phyloP scores from a whole-genome alignment of 208 protist species.

The Trypanosoma brucei region DNA sequence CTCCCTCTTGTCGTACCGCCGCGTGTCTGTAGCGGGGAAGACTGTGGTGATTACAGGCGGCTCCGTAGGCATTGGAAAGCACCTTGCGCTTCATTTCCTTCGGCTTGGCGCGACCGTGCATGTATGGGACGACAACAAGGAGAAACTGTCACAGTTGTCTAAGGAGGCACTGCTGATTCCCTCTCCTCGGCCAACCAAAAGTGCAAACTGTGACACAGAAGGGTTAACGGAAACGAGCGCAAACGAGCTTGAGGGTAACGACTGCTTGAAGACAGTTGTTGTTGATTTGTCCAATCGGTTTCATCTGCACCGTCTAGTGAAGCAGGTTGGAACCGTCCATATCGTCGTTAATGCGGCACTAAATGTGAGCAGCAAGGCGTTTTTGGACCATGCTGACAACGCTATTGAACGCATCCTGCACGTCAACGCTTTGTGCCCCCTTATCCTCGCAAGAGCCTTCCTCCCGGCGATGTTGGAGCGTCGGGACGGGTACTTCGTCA shows the following conservation, averaged over 20 bases:
- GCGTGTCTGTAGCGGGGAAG: constrained; percentile 30
- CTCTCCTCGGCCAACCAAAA: no score
- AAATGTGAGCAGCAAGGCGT: constrained; percentile 15
- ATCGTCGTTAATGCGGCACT: constrained; percentile 48
- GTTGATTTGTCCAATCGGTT: constrained; percentile 44
- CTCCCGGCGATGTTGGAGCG: constrained; percentile 30
- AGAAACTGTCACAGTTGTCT: constrained; percentile 45
- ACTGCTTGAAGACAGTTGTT: neutral
- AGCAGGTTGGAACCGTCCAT: constrained; percentile 36
- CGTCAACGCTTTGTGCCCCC: constrained; percentile 29
- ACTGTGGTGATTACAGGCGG: constrained; percentile 63
- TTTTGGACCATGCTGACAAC: constrained; percentile 44
- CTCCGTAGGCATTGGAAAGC: constrained; percentile 36
- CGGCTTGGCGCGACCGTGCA: constrained; percentile 38
- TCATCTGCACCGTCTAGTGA: constrained; percentile 41
- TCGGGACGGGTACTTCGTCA: constrained; percentile 34
- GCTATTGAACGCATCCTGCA: constrained; percentile 44
- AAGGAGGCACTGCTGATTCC: constrained; percentile 23
- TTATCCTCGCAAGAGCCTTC: constrained; percentile 29
- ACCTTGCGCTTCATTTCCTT: constrained; percentile 41
- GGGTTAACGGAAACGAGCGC: no score
- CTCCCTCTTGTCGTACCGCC: constrained; percentile 35
- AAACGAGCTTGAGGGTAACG: neutral
- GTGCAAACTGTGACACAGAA: no score
- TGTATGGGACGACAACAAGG: constrained; percentile 55